Conservation (phyloP, 805 yeast genomes). For the Yamadazyma laniorum region DNA sequence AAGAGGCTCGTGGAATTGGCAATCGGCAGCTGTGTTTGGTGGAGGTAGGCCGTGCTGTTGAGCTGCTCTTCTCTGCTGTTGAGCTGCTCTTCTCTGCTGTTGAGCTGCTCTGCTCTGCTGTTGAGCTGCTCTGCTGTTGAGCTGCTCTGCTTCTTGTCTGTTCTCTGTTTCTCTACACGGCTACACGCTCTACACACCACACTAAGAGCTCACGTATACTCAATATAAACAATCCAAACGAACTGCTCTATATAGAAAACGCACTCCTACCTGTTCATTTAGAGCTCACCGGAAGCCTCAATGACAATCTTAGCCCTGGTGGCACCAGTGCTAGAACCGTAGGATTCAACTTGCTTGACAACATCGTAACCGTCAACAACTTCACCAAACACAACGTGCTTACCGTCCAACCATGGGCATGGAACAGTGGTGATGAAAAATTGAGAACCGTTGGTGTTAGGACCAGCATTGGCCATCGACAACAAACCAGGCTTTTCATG, state of each 20-base stretch:
- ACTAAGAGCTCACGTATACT: background rate
- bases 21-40: too few relatives aligned
- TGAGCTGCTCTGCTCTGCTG: too few relatives aligned
- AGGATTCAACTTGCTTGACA: conserved; percentile 58
- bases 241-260: background rate
- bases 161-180: too few relatives aligned
- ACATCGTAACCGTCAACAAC: conserved; percentile 62
- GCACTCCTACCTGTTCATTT: background rate
- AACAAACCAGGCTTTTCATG: conserved; percentile 80
- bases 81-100: too few relatives aligned
- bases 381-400: conserved; percentile 78
- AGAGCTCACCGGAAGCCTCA: conserved; percentile 58
- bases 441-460: conserved; percentile 90
- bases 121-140: too few relatives aligned
- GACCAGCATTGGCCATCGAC: conserved; percentile 93
- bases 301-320: conserved; percentile 64
- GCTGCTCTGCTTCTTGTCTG: too few relatives aligned
- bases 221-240: background rate
- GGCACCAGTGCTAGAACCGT: conserved; percentile 66
- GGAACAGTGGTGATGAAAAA: conserved; percentile 83
- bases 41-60: too few relatives aligned
- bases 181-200: too few relatives aligned
- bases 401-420: conserved; percentile 77
- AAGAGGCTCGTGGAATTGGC: too few relatives aligned
- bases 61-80: too few relatives aligned